These are phyloP conservation scores for Fusarium paranaense DNA, from an alignment of 2,329 filamentous ascomycete genomes.

Conservation along the genomic window DNA sequence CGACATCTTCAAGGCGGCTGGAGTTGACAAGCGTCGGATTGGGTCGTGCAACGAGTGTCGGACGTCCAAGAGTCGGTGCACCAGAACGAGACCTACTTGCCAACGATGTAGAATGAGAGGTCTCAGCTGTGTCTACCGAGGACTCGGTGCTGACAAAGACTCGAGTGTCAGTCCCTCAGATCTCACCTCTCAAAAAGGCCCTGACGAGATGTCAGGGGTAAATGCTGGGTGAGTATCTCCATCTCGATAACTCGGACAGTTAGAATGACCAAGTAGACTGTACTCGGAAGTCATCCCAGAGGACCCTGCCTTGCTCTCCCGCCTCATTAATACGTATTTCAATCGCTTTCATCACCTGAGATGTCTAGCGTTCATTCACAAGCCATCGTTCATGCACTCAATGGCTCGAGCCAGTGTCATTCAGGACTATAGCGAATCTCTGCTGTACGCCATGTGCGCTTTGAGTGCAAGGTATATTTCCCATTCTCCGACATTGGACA, in stretches of 20 bases:
- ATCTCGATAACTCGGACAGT: background rate
- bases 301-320: background rate
- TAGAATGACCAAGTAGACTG: background rate
- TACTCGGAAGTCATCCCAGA: background rate
- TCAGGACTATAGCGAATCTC: constrained; percentile 37
- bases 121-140: constrained; percentile 2
- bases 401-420: constrained; percentile 34
- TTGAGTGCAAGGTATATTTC: constrained; percentile 31
- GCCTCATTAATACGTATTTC: constrained; percentile 34
- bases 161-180: background rate
- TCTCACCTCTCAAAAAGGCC: background rate
- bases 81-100: constrained; percentile 42
- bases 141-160: background rate
- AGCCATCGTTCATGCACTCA: constrained; percentile 40
- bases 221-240: background rate
- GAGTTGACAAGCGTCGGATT: constrained; percentile 44
- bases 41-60: constrained; percentile 46
- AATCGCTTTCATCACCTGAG: constrained; percentile 39
- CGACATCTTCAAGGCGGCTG: constrained; percentile 43
- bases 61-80: constrained; percentile 42
- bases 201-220: background rate
- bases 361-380: constrained; percentile 40
- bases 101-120: constrained; percentile 39
- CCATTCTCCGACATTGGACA: no score
- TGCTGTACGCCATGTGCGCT: constrained; percentile 42